Conservation (phyloP, 164 flowering plant species). For the Platanus orientalis region DNA sequence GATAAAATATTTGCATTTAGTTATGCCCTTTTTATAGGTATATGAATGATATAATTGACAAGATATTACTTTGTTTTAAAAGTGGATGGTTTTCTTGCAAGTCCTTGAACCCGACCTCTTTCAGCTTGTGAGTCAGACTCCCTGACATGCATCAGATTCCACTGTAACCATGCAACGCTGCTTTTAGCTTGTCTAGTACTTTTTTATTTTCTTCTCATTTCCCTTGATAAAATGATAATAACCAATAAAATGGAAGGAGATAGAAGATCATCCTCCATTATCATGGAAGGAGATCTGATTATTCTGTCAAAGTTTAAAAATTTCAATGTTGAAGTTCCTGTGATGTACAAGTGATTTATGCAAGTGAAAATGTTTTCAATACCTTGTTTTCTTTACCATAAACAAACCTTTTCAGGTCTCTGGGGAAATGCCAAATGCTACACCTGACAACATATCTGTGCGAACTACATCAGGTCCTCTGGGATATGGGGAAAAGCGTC, state of each 20-base stretch:
- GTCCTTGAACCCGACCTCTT: too few species aligned
- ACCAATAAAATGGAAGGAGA: background rate
- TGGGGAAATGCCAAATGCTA: conserved; percentile 80
- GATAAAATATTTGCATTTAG: too few species aligned
- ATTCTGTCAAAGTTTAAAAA: background rate
- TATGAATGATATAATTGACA: too few species aligned
- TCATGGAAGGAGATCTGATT: too few species aligned
- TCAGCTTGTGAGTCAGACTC: too few species aligned
- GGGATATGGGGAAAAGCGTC: conserved; percentile 77
- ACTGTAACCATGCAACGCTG: too few species aligned
- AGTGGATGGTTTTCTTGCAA: too few species aligned
- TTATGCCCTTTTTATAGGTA: too few species aligned
- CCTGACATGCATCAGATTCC: too few species aligned
- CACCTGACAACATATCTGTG: conserved; percentile 81
- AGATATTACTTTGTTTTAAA: too few species aligned
- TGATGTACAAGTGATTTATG: background rate
- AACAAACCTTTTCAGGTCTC: conserved; percentile 50
- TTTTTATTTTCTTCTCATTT: background rate
- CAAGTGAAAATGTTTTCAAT: background rate
- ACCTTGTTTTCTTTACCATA: background rate
- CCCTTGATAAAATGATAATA: background rate
- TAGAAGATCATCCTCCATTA: too few species aligned
- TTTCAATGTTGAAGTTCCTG: background rate
- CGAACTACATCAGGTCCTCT: conserved; percentile 83
- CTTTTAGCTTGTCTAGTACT: background rate